These are phyloP conservation scores for Epichloe gansuensis DNA, from an alignment of 2,329 filamentous ascomycete species.

Conservation along the genomic window DNA sequence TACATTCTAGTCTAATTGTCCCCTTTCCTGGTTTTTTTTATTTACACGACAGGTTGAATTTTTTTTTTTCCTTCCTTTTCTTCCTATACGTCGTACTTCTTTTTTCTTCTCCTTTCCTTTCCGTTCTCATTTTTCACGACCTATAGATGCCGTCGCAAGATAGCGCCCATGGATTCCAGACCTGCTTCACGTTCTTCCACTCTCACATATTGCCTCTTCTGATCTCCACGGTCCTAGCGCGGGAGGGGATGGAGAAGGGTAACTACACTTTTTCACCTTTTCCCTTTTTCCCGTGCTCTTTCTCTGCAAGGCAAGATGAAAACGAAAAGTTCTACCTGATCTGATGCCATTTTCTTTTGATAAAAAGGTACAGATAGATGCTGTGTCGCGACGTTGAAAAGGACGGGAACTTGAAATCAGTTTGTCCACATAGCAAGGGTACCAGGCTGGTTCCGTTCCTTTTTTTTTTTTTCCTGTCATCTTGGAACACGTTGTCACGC, in stretches of 20 bases:
- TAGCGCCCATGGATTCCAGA: conserved; percentile 12
- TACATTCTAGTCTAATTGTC: conserved; percentile 17
- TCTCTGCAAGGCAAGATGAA: neutral
- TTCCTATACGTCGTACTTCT: neutral
- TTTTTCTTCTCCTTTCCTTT: neutral
- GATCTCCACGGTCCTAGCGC: neutral
- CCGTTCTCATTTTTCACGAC: conserved; percentile 12
- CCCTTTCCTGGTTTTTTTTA: neutral
- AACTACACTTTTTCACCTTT: neutral
- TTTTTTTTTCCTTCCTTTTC: conserved; percentile 20
- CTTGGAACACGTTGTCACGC: neutral
- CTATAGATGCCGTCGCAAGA: conserved; percentile 23
- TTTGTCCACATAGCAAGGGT: neutral
- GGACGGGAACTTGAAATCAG: no score
- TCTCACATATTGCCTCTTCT: neutral
- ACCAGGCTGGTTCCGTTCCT: neutral
- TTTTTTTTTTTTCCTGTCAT: neutral
- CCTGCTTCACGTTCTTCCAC: conserved; percentile 2
- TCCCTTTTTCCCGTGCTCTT: neutral
- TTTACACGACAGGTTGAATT: conserved; percentile 7
- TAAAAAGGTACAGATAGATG: neutral
- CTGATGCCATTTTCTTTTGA: neutral
- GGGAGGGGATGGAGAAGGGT: neutral
- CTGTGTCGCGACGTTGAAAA: no score
- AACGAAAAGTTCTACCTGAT: neutral